Evolutionary conservation across 2,329 filamentous ascomycete species (phyloP).

Genomic region (Aspergillus ustus): DNA sequence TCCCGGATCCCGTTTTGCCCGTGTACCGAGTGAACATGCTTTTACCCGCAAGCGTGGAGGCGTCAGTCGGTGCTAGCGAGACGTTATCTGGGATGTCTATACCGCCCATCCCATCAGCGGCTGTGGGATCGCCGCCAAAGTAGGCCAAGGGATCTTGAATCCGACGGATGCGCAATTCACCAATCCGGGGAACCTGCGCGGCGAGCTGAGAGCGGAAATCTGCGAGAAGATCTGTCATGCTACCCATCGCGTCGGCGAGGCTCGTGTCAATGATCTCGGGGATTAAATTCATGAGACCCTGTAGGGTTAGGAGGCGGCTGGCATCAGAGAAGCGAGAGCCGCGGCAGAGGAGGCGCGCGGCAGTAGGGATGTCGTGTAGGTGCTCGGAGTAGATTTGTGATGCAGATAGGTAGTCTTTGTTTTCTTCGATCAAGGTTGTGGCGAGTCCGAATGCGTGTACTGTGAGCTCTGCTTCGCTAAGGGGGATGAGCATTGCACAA

Average conservation of each 20-base stretch:
- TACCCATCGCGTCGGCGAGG: constrained; percentile 78
- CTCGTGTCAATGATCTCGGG: constrained; percentile 73
- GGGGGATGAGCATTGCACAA: constrained; percentile 70
- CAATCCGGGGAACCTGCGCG: constrained; percentile 83
- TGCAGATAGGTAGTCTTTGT: constrained; percentile 80
- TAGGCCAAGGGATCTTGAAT: constrained; percentile 84
- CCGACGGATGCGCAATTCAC: constrained; percentile 80
- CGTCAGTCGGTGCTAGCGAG: constrained; percentile 82
- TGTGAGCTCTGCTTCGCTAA: constrained; percentile 63
- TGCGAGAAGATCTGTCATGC: constrained; percentile 86
- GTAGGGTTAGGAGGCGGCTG: constrained; percentile 73
- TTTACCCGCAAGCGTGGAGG: constrained; percentile 75
- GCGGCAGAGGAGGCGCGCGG: constrained; percentile 80
- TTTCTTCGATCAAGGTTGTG: constrained; percentile 75
- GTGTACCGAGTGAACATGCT: constrained; percentile 94
- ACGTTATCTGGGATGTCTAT: constrained; percentile 87
- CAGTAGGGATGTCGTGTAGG: constrained; percentile 70
- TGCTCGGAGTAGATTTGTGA: constrained; percentile 83
- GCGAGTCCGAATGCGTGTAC: constrained; percentile 76
- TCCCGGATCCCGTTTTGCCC: constrained; percentile 41
- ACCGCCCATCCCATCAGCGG: constrained; percentile 51
- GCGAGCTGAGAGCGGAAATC: constrained; percentile 86
- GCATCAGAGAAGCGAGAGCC: constrained; percentile 88
- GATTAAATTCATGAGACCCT: constrained; percentile 66
- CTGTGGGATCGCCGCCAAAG: constrained; percentile 75